Evolutionary conservation across 352 stramenopile species (phyloP).

Genomic region (Aphanomyces invadans): DNA sequence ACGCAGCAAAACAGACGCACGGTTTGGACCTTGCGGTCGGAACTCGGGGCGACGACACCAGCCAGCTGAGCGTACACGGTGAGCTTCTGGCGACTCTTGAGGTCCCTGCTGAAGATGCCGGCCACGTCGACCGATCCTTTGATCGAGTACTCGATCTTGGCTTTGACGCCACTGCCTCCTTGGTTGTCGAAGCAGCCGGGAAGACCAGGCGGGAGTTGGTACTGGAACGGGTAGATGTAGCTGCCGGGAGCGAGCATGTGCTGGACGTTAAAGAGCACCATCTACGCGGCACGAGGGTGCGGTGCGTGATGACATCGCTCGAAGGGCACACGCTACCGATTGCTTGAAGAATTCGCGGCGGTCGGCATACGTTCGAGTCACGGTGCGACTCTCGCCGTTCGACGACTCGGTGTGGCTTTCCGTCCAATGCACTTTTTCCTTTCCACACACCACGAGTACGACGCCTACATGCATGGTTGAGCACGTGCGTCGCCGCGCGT

Average conservation of each 20-base stretch:
- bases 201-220: conserved; percentile 41
- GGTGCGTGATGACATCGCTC: neutral
- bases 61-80: conserved; percentile 52
- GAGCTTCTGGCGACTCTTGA: conserved; percentile 45
- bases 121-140: conserved; percentile 53
- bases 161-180: conserved; percentile 38
- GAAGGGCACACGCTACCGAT: conserved; percentile 30
- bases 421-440: conserved; percentile 54
- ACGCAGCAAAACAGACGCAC: conserved; percentile 59
- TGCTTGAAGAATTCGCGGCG: conserved; percentile 64
- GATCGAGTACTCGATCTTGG: conserved; percentile 70
- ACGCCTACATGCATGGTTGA: conserved; percentile 36
- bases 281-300: conserved; percentile 21
- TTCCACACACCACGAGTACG: conserved; percentile 50
- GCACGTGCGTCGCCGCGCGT: neutral
- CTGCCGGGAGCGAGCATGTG: conserved; percentile 34
- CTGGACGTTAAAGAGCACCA: conserved; percentile 44
- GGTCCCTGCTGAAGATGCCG: conserved; percentile 45
- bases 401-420: conserved; percentile 30
- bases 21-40: conserved; percentile 44
- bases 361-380: conserved; percentile 29
- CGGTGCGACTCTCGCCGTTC: conserved; percentile 30
- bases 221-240: conserved; percentile 65
- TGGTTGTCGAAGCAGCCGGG: conserved; percentile 48
- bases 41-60: conserved; percentile 36